A percentile compares a stretch with the other conserved stretches of the same genome.
phyloP scores from a whole-genome alignment of 768 basidiomycete species.

The Termitomyces sp. region DNA sequence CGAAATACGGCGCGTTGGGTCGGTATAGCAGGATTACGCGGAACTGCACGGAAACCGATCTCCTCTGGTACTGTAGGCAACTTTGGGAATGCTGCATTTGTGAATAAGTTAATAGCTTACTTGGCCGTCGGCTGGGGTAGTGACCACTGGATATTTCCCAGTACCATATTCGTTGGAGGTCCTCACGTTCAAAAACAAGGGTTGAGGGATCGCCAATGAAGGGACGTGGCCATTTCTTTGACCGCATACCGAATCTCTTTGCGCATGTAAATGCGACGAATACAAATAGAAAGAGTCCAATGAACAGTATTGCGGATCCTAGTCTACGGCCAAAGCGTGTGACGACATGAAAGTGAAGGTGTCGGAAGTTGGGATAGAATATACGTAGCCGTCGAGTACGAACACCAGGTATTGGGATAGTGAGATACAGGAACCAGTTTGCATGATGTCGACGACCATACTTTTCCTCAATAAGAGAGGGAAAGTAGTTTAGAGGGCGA shows the following conservation, averaged over 20 bases:
- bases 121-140: slow-evolving; percentile 78
- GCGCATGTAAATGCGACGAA: slow-evolving; percentile 59
- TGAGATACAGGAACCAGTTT: slow-evolving; percentile 60
- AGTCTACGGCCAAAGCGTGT: slow-evolving; percentile 57
- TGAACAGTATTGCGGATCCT: slow-evolving; percentile 49
- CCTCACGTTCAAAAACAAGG: slow-evolving; percentile 71
- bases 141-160: slow-evolving; percentile 96
- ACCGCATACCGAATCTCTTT: slow-evolving; percentile 57
- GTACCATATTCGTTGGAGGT: slow-evolving; percentile 88
- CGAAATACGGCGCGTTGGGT: slow-evolving; percentile 45
- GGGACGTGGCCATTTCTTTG: slow-evolving; percentile 60
- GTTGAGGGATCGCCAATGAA: slow-evolving; percentile 62
- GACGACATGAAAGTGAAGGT: slow-evolving; percentile 54
- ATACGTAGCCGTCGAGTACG: slow-evolving; percentile 54
- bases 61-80: slow-evolving; percentile 61
- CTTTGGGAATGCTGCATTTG: slow-evolving; percentile 6
- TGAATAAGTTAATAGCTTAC: slow-evolving; percentile 45
- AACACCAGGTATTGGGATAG: slow-evolving; percentile 58
- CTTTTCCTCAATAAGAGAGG: slow-evolving; percentile 65
- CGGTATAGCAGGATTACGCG: slow-evolving; percentile 76
- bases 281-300: slow-evolving; percentile 34
- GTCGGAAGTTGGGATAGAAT: slow-evolving; percentile 56
- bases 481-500: slow-evolving; percentile 27
- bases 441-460: slow-evolving; percentile 42
- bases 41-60: slow-evolving; percentile 51